phyloP scores from a whole-genome alignment of 2,329 filamentous ascomycete genomes.

The Beauveria pseudobassiana region DNA sequence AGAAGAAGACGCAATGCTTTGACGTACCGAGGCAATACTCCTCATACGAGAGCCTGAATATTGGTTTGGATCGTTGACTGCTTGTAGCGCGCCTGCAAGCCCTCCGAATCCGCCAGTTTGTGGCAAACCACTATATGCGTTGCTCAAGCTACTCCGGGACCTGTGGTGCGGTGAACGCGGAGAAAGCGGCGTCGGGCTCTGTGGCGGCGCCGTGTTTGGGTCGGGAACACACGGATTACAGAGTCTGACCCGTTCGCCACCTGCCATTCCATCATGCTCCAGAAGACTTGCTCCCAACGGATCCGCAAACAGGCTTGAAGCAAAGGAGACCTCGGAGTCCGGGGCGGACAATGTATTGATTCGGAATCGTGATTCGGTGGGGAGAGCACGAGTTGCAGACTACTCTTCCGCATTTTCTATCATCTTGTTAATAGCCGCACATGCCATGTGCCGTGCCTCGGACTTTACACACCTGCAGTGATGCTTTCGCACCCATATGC shows the following conservation, averaged over 20 bases:
- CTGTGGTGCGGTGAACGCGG: slow-evolving; percentile 34
- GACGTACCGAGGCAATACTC: slow-evolving; percentile 45
- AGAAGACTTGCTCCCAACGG: slow-evolving; percentile 32
- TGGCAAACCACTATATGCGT: slow-evolving; percentile 22
- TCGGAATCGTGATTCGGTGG: slow-evolving; percentile 88
- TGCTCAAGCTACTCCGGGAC: slow-evolving; percentile 37
- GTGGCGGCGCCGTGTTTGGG: slow-evolving; percentile 50
- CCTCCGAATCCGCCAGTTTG: slow-evolving; percentile 20
- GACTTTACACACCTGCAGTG: slow-evolving; percentile 64
- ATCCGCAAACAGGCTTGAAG: slow-evolving; percentile 30
- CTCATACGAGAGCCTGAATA: slow-evolving; percentile 27
- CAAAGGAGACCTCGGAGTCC: slow-evolving; percentile 31
- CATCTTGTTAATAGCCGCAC: slow-evolving; percentile 1
- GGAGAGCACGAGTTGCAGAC: slow-evolving; percentile 88
- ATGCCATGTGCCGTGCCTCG: neutral
- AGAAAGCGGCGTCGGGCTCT: slow-evolving; percentile 31
- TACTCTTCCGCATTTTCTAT: slow-evolving; percentile 82
- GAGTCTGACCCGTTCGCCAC: slow-evolving; percentile 50
- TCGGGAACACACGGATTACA: slow-evolving; percentile 58
- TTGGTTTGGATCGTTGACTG: slow-evolving; percentile 28
- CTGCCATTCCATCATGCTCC: slow-evolving; percentile 39
- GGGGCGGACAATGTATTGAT: slow-evolving; percentile 87
- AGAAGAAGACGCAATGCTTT: neutral
- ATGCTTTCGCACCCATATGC: slow-evolving; percentile 81
- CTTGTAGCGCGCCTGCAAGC: neutral